Conservation (phyloP, 2,329 filamentous ascomycete genomes). For the Raffaelea albimanens region DNA sequence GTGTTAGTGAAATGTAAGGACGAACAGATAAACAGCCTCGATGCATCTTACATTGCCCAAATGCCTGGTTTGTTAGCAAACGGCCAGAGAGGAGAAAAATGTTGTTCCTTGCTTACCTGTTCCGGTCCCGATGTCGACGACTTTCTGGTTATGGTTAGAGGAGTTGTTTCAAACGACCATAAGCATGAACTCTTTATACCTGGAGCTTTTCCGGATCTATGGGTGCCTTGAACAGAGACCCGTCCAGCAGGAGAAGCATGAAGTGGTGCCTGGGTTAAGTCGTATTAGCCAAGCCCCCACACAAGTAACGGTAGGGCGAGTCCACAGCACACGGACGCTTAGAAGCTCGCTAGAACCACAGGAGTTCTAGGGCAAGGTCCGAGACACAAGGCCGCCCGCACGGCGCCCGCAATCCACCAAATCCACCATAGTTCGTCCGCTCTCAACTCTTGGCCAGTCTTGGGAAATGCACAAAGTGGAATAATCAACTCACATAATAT, state of each 20-base stretch:
- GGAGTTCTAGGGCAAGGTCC: too few species aligned
- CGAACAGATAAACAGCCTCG: background rate
- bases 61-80: too few species aligned
- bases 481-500: constrained; percentile 21
- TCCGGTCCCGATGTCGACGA: constrained; percentile 45
- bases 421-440: too few species aligned
- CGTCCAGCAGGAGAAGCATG: constrained; percentile 14
- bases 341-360: too few species aligned
- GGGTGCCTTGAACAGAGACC: background rate
- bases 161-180: background rate
- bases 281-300: background rate
- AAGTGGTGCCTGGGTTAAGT: constrained; percentile 15
- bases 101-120: constrained; percentile 17
- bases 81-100: background rate
- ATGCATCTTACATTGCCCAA: constrained; percentile 28
- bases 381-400: too few species aligned
- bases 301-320: too few species aligned
- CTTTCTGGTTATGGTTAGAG: constrained; percentile 11
- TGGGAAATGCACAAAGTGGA: background rate
- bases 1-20: background rate
- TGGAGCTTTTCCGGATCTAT: background rate
- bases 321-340: too few species aligned
- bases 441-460: background rate
- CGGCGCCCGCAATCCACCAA: too few species aligned
- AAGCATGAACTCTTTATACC: background rate